Conservation (phyloP, 192 early-diverging fungal genomes). For the Coemansia sp. region DNA sequence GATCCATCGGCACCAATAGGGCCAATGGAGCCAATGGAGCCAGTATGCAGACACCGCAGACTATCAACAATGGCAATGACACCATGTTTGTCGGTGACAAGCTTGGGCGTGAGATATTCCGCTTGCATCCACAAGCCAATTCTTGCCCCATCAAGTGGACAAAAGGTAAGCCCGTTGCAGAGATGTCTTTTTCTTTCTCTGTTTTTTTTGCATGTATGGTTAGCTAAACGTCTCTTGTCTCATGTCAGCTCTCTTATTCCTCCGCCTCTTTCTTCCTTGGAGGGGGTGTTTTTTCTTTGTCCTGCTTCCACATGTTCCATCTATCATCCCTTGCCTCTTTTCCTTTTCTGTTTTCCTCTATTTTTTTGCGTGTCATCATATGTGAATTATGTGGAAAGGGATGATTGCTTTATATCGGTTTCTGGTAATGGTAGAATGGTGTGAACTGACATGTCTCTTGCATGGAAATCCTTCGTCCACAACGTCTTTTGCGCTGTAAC, state of each 20-base stretch:
- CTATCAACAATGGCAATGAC: conserved; percentile 11
- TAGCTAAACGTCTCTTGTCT: conserved; percentile 6
- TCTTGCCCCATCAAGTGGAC: conserved; percentile 46
- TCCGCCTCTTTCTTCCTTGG: not conserved
- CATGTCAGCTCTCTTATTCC: not conserved
- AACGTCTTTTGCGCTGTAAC: not conserved
- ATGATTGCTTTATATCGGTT: not conserved
- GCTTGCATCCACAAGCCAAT: conserved; percentile 16
- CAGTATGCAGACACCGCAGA: not conserved
- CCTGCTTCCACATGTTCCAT: not conserved
- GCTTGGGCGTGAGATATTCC: conserved; percentile 33
- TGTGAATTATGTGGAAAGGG: not conserved
- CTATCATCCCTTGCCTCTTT: not conserved
- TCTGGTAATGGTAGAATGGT: not conserved
- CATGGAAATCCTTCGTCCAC: not conserved
- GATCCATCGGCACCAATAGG: not conserved
- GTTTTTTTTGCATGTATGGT: not conserved
- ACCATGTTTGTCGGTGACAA: conserved; percentile 20
- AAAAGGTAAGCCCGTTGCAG: conserved; percentile 42
- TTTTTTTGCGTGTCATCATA: not conserved
- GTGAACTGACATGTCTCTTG: not conserved
- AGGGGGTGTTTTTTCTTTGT: no score
- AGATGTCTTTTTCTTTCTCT: not conserved
- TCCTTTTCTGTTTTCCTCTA: not conserved
- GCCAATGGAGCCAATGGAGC: not conserved